Conservation (phyloP, 371 early-diverging fungal species). For the Circinella minor region DNA sequence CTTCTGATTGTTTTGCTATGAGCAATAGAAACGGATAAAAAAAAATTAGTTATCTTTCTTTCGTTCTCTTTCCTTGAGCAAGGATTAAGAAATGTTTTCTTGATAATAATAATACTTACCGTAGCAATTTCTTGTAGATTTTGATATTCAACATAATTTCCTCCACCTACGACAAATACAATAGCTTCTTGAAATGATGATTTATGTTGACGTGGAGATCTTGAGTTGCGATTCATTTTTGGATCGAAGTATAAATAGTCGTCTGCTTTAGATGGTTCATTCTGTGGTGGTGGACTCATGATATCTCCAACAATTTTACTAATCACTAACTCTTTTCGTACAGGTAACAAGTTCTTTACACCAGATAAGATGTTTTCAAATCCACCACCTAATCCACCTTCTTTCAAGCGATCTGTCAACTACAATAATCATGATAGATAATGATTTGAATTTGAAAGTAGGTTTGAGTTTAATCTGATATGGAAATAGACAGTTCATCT, state of each 20-base stretch:
- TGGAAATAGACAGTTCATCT: neutral
- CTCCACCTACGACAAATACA: slow-evolving; percentile 97
- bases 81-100: too few relatives aligned
- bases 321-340: slow-evolving; percentile 84
- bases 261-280: slow-evolving; percentile 67
- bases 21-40: slow-evolving; percentile 3
- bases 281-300: slow-evolving; percentile 68
- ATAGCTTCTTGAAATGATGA: slow-evolving; percentile 85
- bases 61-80: neutral
- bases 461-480: too few relatives aligned
- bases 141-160: slow-evolving; percentile 95
- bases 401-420: slow-evolving; percentile 80
- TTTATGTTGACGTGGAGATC: slow-evolving; percentile 57
- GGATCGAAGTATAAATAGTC: slow-evolving; percentile 93
- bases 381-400: slow-evolving; percentile 79
- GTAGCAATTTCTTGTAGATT: slow-evolving; percentile 88
- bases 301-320: slow-evolving; percentile 86
- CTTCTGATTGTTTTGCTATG: slow-evolving; percentile 63
- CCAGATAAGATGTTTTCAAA: slow-evolving; percentile 90
- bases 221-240: slow-evolving; percentile 55
- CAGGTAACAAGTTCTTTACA: slow-evolving; percentile 92
- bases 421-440: slow-evolving; percentile 20
- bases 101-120: slow-evolving; percentile 40
- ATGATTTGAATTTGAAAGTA: too few relatives aligned
- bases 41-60: neutral